A percentile compares a stretch with the other conserved stretches of the same genome.
Evolutionary conservation across 1,139 yeast genomes (phyloP).

Genomic region (Hemisphaericaspora lyxosophila): DNA sequence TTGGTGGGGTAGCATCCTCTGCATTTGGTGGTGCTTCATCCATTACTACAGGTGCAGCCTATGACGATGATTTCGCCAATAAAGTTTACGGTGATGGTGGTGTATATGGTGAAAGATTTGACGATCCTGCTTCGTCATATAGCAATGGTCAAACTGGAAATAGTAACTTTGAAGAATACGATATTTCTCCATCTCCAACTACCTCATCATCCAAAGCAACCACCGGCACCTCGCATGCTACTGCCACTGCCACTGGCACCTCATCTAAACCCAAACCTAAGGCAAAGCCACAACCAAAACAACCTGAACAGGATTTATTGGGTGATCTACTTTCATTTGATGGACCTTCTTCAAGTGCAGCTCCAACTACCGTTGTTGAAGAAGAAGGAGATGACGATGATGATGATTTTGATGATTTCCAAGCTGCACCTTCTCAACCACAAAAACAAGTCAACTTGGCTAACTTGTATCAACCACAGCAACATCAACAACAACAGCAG

Average conservation of each 20-base stretch:
- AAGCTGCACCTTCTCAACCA: conserved; percentile 62
- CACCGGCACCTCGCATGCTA: conserved; percentile 42
- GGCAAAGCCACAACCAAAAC: conserved; percentile 17
- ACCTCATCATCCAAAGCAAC: conserved; percentile 34
- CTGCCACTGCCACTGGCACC: conserved; percentile 29
- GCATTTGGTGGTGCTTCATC: conserved; percentile 52
- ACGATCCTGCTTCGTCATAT: conserved; percentile 51
- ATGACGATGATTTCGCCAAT: conserved; percentile 53
- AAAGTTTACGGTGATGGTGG: conserved; percentile 82
- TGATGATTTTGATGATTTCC: conserved; percentile 90
- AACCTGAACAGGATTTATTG: conserved; percentile 43
- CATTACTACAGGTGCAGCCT: conserved; percentile 39
- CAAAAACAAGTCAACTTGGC: conserved; percentile 34
- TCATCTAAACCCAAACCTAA: conserved; percentile 16
- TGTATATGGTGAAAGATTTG: conserved; percentile 69
- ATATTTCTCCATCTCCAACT: conserved; percentile 39
- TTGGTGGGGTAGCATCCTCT: conserved; percentile 63
- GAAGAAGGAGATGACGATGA: conserved; percentile 35
- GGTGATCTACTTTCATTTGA: conserved; percentile 60
- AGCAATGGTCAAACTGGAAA: conserved; percentile 39
- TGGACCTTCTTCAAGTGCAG: conserved; percentile 22
- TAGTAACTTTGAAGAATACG: conserved; percentile 71
- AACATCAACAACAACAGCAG: conserved; percentile 15
- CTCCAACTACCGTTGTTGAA: conserved; percentile 19
- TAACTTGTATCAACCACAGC: conserved; percentile 33